These are phyloP conservation scores for Pseudogymnoascus sp. DNA, from an alignment of 2,329 filamentous ascomycete species.

Conservation along the genomic window DNA sequence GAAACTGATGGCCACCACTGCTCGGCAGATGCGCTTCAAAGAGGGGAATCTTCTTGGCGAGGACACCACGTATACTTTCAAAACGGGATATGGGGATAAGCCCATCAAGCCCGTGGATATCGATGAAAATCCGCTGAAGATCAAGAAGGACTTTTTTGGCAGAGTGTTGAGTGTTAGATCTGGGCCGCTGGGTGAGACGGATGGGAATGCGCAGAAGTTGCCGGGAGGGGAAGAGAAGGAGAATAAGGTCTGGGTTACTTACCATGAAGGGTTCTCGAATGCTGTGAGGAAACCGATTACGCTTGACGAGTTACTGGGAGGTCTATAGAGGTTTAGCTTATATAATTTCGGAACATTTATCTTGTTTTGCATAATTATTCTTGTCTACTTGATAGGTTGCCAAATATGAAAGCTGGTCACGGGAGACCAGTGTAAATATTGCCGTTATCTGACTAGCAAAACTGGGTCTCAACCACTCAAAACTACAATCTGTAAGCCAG, in stretches of 20 bases:
- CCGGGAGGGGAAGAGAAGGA: slow-evolving; percentile 47
- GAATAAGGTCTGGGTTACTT: slow-evolving; percentile 74
- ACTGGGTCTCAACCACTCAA: background rate
- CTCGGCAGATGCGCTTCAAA: slow-evolving; percentile 55
- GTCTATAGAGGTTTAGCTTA: slow-evolving; percentile 37
- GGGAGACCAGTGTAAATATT: background rate
- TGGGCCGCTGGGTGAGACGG: slow-evolving; percentile 33
- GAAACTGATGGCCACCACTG: slow-evolving; percentile 54
- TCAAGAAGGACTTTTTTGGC: slow-evolving; percentile 82
- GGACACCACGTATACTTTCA: slow-evolving; percentile 23
- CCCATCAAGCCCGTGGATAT: slow-evolving; percentile 23
- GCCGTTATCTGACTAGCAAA: background rate
- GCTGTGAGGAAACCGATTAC: slow-evolving; percentile 83
- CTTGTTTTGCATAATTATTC: background rate
- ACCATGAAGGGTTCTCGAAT: slow-evolving; percentile 85
- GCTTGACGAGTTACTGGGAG: slow-evolving; percentile 66
- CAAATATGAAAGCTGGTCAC: background rate
- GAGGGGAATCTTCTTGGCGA: slow-evolving; percentile 38
- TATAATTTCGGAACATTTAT: background rate
- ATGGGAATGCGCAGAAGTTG: slow-evolving; percentile 43
- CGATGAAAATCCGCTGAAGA: slow-evolving; percentile 22
- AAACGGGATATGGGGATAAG: slow-evolving; percentile 17
- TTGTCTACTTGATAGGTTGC: background rate
- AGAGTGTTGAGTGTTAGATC: slow-evolving; percentile 49
- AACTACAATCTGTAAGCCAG: background rate